Percentiles rank a stretch among this genome's conserved stretches.
Conservation (phyloP, 495 filamentous ascomycete species). For the Daldinia loculata region DNA sequence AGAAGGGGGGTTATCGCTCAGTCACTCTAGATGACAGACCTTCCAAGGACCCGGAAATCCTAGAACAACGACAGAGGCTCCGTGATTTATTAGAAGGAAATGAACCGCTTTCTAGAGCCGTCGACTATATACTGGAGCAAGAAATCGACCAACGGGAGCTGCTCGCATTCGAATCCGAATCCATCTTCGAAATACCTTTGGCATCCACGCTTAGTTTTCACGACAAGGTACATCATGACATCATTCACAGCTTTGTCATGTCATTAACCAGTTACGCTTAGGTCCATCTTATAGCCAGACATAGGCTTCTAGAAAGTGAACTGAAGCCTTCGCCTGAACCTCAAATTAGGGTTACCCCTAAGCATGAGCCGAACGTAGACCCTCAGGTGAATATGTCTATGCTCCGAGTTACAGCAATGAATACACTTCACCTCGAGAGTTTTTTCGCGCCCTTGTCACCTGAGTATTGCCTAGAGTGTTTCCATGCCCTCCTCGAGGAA, state of each 20-base stretch:
- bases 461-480: slow-evolving; percentile 7
- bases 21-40: slow-evolving; percentile 18
- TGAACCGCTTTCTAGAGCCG: neutral
- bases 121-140: slow-evolving; percentile 25
- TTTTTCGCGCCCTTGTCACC: slow-evolving; percentile 6
- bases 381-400: slow-evolving; percentile 14
- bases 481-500: slow-evolving; percentile 4
- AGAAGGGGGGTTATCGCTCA: slow-evolving; percentile 8
- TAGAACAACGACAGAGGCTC: slow-evolving; percentile 9
- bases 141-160: slow-evolving; percentile 29
- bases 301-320: slow-evolving; percentile 1
- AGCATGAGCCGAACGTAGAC: slow-evolving; percentile 12
- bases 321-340: neutral
- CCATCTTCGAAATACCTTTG: slow-evolving; percentile 3
- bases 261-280: slow-evolving; percentile 16
- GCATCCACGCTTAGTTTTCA: slow-evolving; percentile 11
- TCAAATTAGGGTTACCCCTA: neutral
- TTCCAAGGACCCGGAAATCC: neutral
- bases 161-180: slow-evolving; percentile 13
- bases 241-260: neutral
- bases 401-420: slow-evolving; percentile 13
- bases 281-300: slow-evolving; percentile 32
- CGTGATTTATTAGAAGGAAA: neutral
- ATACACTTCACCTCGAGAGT: slow-evolving; percentile 9
- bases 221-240: slow-evolving; percentile 10